Evolutionary conservation across 2,329 filamentous ascomycete species (phyloP), one percentile per base, ranked within the genome.

Genomic region (Berkeleyomyces basicola): DNA sequence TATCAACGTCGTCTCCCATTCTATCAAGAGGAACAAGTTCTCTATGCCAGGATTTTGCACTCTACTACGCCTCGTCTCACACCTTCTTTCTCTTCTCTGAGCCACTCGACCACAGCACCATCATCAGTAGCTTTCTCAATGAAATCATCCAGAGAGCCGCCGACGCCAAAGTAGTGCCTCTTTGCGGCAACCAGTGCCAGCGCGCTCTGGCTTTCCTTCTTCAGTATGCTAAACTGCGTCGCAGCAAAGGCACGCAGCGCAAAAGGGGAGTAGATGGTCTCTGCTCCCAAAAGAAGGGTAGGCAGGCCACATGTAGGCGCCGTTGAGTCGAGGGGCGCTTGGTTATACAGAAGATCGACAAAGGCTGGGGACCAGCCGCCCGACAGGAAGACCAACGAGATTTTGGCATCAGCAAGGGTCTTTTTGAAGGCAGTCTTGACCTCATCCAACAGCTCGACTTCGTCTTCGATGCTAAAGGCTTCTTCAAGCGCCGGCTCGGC

Each of bases 261-360:
- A 63, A 84, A 83, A 0, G 87, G 87, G 2, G 85, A 89, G 73
- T 93, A 93, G 53, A 93, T 92, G 0, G 88, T 93, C 72, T 93
- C 88, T 0, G 87, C 86, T 0, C 85, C 88, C 1, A 93, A 74
- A 4, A 91, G 74, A 2, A 87, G 72, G 11, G 78, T 79, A 49
- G 68, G 63, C 7, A 71, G 68, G 7, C 3, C 36, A 9, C 14
- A 37, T 6, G 42, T 44, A 11, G 33, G 10, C 31, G 58, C 23
- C 7, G 37, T 31, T 10, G 49, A 23, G 2, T 63, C 59, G 4
- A 68, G 23, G 1, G 67, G 10, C 9, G 44, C 5, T 47, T 6
- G 7, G 14, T 39, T 37, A 67, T 78, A 78, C 6, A 90, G 72
- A 0, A 89, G 73, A 1, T 78, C 71, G 3, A 87, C 77, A 64